Base-by-base conservation (phyloP, 441 rosid genomes). In the Iberis amara region DNA sequence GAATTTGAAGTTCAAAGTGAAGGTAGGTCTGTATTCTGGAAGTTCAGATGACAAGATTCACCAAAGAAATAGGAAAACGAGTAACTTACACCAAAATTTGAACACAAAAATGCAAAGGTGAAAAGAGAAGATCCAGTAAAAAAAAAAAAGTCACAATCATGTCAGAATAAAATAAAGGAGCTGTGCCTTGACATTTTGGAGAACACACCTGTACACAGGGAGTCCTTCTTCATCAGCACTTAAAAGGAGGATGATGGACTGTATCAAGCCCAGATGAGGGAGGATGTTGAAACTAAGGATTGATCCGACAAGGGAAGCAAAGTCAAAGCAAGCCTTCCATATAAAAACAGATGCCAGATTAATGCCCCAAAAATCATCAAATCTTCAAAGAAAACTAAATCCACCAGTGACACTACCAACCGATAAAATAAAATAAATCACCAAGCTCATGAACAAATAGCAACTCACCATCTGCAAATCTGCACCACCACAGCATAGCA, bases 321-420 rank as follows among this genome's bases (percentile, higher is more conserved):
- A 87, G 70, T 94, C 97, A 70, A 89, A 84, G 76, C 95, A 86
- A 47, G 96, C 99, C 99, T 94, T 73, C 75, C 71, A 80, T 62
- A 82, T 63, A 76, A 77, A 53, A 66, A 57, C 35, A 73, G 57
- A 31, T 49, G 71, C 84, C 75, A 89, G 79, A 71, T 56, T 70
- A 72, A 39, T 23, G 55, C 60, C 42, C 41, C 40, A 57, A 57
- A 69, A 56, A 40, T 37, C 57, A 66, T 56, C 47, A 44, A 61
- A 64, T 42, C 48, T 14, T 43, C 55, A 50, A 63, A 40, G 27
- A 61, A 62, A 41, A 60, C 35, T 48, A 64, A 67, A 47, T 47
- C 55, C 39, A 62, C 47, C 14, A 56, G 45, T 52, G 18, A 68
- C 47, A 40, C 36, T 38, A 10, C 31, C 7, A 58, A 33, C 40